Evolutionary conservation across 75 land plant genomes (phyloP).

Genomic region (Chamaecyparis obtusa): DNA sequence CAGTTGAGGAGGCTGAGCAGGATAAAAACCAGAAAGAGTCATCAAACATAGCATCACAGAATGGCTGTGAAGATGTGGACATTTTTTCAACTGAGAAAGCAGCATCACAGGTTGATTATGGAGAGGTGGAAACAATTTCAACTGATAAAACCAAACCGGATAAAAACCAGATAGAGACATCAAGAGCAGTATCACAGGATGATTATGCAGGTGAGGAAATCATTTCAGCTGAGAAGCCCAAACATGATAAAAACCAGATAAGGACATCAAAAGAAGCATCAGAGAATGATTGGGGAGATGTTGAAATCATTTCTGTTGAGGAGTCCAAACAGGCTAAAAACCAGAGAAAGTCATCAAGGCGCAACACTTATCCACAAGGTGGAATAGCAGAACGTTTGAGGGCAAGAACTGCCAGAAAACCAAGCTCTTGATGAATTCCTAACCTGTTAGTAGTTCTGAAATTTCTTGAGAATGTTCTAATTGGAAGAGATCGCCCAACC

Average conservation of each 20-base stretch:
- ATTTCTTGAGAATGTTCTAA: background rate
- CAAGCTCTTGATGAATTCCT: background rate
- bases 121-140: background rate
- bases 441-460: background rate
- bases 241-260: background rate
- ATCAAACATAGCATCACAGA: constrained; percentile 1
- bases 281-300: background rate
- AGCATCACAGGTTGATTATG: no score
- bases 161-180: background rate
- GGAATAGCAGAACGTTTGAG: constrained; percentile 10
- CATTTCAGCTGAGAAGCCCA: background rate
- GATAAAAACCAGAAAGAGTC: background rate
- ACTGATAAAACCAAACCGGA: background rate
- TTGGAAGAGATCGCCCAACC: background rate
- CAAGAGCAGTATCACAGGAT: background rate
- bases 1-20: background rate
- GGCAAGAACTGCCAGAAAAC: background rate
- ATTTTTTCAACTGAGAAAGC: no score
- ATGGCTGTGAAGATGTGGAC: no score
- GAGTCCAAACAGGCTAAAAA: background rate
- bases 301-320: background rate
- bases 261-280: background rate
- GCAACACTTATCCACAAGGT: background rate
- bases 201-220: background rate
- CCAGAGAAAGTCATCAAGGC: background rate